Evolutionary conservation across 106 monocot species (phyloP).

Genomic region (Chionographis japonica): DNA sequence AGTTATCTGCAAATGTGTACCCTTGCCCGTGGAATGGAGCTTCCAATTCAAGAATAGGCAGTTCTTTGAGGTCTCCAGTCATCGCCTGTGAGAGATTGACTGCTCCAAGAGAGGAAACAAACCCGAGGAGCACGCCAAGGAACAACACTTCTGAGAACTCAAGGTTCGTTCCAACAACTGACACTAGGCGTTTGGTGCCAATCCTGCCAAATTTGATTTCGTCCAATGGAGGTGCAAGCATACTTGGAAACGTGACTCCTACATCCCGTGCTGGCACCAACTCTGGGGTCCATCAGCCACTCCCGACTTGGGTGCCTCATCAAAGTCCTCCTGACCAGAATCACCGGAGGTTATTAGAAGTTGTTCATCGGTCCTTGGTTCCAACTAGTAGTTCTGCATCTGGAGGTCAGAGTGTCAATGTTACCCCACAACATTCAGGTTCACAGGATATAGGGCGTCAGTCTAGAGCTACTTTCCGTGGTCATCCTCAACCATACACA

Average conservation of each 20-base stretch:
- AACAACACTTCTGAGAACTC: slow-evolving; percentile 11
- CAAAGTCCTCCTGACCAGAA: slow-evolving; percentile 18
- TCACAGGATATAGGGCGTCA: slow-evolving; percentile 13
- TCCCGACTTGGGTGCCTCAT: slow-evolving; percentile 18
- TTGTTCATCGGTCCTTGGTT: slow-evolving; percentile 10
- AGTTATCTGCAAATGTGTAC: slow-evolving; percentile 13
- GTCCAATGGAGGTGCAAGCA: slow-evolving; percentile 14
- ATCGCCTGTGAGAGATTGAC: slow-evolving; percentile 13
- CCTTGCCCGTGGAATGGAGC: slow-evolving; percentile 19
- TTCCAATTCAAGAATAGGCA: slow-evolving; percentile 17
- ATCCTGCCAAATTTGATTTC: slow-evolving; percentile 26
- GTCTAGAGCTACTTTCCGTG: slow-evolving; percentile 7
- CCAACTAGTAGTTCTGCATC: slow-evolving; percentile 14
- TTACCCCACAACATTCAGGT: slow-evolving; percentile 8
- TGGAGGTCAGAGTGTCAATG: slow-evolving; percentile 12
- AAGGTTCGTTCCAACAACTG: slow-evolving; percentile 9
- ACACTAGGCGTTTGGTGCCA: slow-evolving; percentile 11
- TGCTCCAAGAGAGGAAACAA: slow-evolving; percentile 12
- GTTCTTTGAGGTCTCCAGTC: slow-evolving; percentile 20
- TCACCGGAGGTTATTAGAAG: slow-evolving; percentile 11
- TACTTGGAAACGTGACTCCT: slow-evolving; percentile 13
- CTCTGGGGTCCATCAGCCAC: slow-evolving; percentile 12
- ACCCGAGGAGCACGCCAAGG: slow-evolving; percentile 5
- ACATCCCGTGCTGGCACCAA: slow-evolving; percentile 10
- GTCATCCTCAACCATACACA: slow-evolving; percentile 21